phyloP scores from a whole-genome alignment of 2,329 filamentous ascomycete species.

The Raffaelea deltoideospora region DNA sequence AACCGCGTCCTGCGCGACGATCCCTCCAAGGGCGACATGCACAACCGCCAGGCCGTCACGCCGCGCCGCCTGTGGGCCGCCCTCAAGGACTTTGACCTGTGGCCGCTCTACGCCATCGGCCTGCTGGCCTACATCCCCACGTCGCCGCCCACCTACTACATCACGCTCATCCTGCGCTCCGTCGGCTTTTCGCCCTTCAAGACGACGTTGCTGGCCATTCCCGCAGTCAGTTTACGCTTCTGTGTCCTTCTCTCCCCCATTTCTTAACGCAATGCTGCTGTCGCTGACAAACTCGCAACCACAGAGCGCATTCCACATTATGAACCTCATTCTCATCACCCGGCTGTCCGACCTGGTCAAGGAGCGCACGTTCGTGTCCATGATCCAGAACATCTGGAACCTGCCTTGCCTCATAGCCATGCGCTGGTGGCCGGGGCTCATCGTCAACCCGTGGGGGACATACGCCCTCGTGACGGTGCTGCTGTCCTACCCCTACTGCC shows the following conservation, averaged over 20 bases:
- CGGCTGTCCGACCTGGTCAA: conserved; percentile 33
- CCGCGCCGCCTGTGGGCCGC: conserved; percentile 13
- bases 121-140: conserved; percentile 4
- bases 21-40: conserved; percentile 40
- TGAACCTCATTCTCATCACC: conserved; percentile 29
- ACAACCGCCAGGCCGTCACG: conserved; percentile 40
- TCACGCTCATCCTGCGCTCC: conserved; percentile 4
- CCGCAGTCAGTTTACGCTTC: too few species aligned
- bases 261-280: conserved; percentile 29
- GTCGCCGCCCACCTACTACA: conserved; percentile 2
- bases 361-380: conserved; percentile 28
- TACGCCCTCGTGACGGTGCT: conserved; percentile 33
- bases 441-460: conserved; percentile 24
- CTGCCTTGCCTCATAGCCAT: conserved; percentile 38
- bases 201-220: conserved; percentile 8
- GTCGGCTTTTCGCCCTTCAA: conserved; percentile 6
- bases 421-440: conserved; percentile 25
- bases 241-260: conserved; percentile 9
- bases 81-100: conserved; percentile 8
- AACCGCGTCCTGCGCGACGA: conserved; percentile 41
- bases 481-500: conserved; percentile 36
- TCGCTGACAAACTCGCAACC: too few species aligned
- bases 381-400: conserved; percentile 35
- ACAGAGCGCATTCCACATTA: conserved; percentile 27
- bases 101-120: conserved; percentile 8